Evolutionary conservation across 495 filamentous ascomycete genomes (phyloP), one percentile per base, ranked within the genome.

Genomic region (Chaetomium fimeti): DNA sequence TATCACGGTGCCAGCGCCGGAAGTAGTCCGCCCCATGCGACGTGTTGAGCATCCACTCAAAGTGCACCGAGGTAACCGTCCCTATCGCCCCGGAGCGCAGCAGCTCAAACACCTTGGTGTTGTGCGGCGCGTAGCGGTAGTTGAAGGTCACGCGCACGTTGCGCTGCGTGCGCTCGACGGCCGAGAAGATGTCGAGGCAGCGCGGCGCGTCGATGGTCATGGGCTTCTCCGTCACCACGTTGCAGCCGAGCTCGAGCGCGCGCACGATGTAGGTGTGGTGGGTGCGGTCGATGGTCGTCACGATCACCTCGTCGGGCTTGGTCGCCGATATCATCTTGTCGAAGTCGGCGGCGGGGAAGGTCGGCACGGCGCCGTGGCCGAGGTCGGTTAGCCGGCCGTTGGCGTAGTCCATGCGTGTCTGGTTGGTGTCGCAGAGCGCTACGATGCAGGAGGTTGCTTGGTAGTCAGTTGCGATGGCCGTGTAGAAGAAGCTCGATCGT

Each of bases 1-100:
- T 81, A 72, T 87, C 83, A 9, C 83, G 81, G 69, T 87, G 83
- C 84, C 84, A 85, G 18, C 84, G 83, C 28, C 83, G 83, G 73
- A 85, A 85, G 71, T 84, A 85, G 64, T 87, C 83, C 0, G 83
- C 83, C 15, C 84, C 84, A 69, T 87, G 84, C 15, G 76, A 77
- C 7, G 83, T 84, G 68, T 87, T 83, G 32, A 87, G 78, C 69
- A 84, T 75, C 83, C 83, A 85, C 67, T 85, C 83, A 63, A 87
- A 85, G 67, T 85, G 84, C 49, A 87, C 80, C 13, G 79, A 82
- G 18, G 79, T 80, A 0, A 85, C 78, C 22, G 71, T 69, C 3
- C 84, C 83, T 68, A 87, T 83, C 8, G 78, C 80, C 20, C 81
- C 82, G 0, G 77, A 71, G 18, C 71, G 74, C 13, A 85, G 66